A percentile compares a stretch with the other conserved stretches of the same genome.
Conservation (phyloP, 768 basidiomycete genomes). For the Russula vinacea region DNA sequence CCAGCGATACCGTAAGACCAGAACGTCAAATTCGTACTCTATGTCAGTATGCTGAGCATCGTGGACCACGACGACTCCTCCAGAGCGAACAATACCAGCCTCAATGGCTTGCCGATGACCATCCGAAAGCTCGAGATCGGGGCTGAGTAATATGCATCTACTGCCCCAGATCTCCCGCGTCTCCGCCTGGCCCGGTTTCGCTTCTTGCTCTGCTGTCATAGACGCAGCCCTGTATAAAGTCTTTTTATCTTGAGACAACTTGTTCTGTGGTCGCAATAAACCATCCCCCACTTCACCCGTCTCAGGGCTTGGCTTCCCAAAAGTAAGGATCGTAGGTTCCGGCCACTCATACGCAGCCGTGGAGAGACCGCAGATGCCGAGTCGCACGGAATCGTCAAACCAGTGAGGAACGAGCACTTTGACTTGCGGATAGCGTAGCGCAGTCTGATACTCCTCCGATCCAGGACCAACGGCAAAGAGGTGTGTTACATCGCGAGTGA, state of each 20-base stretch:
- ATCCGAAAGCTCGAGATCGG: conserved; percentile 51
- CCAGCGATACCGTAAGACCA: conserved; percentile 65
- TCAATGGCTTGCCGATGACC: conserved; percentile 55
- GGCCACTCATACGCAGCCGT: conserved; percentile 70
- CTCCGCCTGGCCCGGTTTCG: conserved; percentile 25
- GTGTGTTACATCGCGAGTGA: conserved; percentile 86
- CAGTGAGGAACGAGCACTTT: conserved; percentile 83
- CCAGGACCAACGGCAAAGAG: conserved; percentile 59
- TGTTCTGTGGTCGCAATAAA: conserved; percentile 36
- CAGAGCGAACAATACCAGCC: conserved; percentile 55
- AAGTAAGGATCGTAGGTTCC: conserved; percentile 52
- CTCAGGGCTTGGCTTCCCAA: conserved; percentile 31
- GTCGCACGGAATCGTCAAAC: conserved; percentile 77
- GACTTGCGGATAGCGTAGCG: conserved; percentile 59
- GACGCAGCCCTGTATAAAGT: conserved; percentile 39
- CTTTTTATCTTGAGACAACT: conserved; percentile 37
- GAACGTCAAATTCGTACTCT: conserved; percentile 58
- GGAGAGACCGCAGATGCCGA: conserved; percentile 47
- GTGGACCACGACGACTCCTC: conserved; percentile 48
- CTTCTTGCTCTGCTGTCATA: conserved; percentile 29
- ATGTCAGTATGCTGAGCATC: conserved; percentile 41
- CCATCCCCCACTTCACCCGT: conserved; percentile 32
- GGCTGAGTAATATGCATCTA: conserved; percentile 58
- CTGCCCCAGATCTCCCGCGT: conserved; percentile 53
- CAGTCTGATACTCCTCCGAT: conserved; percentile 46